Conservation (phyloP, 1,284 basidiomycete species). For the Taiwanofungus camphoratus region DNA sequence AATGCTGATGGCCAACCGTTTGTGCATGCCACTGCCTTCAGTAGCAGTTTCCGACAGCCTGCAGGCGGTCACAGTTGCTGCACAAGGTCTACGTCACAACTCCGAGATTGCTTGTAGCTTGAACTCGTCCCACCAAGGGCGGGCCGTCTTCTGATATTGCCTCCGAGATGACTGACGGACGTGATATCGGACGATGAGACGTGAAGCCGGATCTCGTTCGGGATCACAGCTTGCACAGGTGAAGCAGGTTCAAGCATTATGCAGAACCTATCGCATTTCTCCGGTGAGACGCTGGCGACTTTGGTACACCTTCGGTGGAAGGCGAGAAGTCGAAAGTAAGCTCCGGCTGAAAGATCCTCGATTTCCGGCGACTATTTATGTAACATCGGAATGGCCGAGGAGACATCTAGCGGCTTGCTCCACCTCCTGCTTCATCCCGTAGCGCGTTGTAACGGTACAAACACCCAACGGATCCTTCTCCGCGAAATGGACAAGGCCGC, state of each 20-base stretch:
- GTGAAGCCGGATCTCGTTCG: no score
- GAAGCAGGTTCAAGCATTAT: not conserved
- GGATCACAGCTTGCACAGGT: not conserved
- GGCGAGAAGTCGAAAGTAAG: not conserved
- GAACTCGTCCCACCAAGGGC: not conserved
- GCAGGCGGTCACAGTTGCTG: not conserved
- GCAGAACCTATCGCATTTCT: not conserved
- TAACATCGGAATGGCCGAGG: not conserved
- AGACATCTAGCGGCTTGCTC: not conserved
- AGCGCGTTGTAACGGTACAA: not conserved
- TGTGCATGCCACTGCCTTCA: not conserved
- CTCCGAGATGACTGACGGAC: not conserved
- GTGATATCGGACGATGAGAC: no score
- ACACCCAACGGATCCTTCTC: not conserved
- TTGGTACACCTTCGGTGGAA: not conserved
- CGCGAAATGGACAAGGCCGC: not conserved
- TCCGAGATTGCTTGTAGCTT: not conserved
- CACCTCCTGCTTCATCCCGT: not conserved
- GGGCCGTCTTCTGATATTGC: not conserved
- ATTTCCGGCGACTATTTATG: not conserved
- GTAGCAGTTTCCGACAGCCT: not conserved
- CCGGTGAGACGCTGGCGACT: not conserved
- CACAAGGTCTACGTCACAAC: not conserved
- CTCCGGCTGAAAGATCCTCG: not conserved
- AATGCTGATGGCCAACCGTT: not conserved